Evolutionary conservation across 2,329 filamentous ascomycete species (phyloP).

Genomic region (Cylindrodendrum hubeiense): DNA sequence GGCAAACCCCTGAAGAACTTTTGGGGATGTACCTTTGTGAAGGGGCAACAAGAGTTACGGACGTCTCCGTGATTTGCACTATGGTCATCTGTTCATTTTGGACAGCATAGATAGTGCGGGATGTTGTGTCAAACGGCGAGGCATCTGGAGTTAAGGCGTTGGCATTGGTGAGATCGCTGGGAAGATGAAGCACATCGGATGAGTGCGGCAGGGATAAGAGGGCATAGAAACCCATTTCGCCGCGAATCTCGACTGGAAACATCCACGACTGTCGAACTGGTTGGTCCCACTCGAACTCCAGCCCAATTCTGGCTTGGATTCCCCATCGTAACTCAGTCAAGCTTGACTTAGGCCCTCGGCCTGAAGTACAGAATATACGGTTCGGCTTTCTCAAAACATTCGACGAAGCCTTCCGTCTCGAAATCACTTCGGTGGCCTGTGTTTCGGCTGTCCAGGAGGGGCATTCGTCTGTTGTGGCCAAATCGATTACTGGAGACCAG

Average conservation of each 20-base stretch:
- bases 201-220: constrained; percentile 64
- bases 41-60: constrained; percentile 54
- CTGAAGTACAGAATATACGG: constrained; percentile 75
- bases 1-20: neutral
- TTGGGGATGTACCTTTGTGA: constrained; percentile 49
- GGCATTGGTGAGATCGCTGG: constrained; percentile 60
- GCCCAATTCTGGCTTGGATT: constrained; percentile 74
- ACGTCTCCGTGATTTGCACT: constrained; percentile 67
- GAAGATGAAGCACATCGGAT: constrained; percentile 62
- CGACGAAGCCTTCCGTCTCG: constrained; percentile 16
- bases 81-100: constrained; percentile 52
- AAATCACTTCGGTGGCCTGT: constrained; percentile 3
- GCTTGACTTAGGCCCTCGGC: constrained; percentile 71
- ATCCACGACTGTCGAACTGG: constrained; percentile 67
- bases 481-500: constrained; percentile 71
- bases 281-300: constrained; percentile 65
- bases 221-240: constrained; percentile 46
- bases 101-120: constrained; percentile 63
- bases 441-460: constrained; percentile 38
- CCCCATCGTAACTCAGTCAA: constrained; percentile 79
- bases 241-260: constrained; percentile 49
- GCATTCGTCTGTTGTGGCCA: constrained; percentile 60
- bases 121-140: constrained; percentile 63
- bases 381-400: constrained; percentile 55
- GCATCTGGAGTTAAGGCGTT: constrained; percentile 55